Evolutionary conservation across 192 early-diverging fungal species (phyloP).

Genomic region (Entophlyctis helioformis): DNA sequence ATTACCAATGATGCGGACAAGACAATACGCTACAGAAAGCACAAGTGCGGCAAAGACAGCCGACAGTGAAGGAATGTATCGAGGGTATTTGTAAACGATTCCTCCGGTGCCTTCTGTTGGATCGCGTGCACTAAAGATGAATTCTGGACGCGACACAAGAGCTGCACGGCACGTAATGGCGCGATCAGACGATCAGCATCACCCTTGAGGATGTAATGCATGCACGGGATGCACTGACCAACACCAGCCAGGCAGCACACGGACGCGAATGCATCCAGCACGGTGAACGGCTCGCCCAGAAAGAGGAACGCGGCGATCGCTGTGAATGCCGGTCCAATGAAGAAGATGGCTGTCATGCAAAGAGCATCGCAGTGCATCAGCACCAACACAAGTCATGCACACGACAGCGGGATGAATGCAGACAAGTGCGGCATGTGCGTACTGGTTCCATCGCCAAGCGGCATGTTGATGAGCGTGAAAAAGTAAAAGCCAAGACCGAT

Average conservation of each 20-base stretch:
- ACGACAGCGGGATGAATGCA: not conserved
- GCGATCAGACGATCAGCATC: slow-evolving; percentile 48
- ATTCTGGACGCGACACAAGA: slow-evolving; percentile 7
- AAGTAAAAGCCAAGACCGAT: slow-evolving; percentile 60
- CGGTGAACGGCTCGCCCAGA: slow-evolving; percentile 52
- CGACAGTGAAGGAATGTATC: no score
- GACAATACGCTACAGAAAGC: slow-evolving; percentile 51
- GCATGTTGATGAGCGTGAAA: slow-evolving; percentile 52
- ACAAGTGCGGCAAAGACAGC: slow-evolving; percentile 22
- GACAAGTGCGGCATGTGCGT: slow-evolving; percentile 1
- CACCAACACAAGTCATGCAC: no score
- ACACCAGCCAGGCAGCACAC: slow-evolving; percentile 49
- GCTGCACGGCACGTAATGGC: slow-evolving; percentile 24
- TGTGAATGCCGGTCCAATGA: slow-evolving; percentile 65
- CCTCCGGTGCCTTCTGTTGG: no score
- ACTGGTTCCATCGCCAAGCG: slow-evolving; percentile 61
- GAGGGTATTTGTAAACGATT: no score
- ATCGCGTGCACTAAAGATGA: slow-evolving; percentile 6
- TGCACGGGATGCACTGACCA: no score
- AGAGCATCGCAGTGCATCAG: no score
- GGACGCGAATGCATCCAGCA: slow-evolving; percentile 41
- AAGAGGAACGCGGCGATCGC: slow-evolving; percentile 49
- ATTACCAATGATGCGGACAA: slow-evolving; percentile 62
- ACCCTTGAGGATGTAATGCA: no score
- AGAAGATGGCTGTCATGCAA: slow-evolving; percentile 46